Base-by-base conservation (phyloP, 768 basidiomycete species). In the Trametes maxima region DNA sequence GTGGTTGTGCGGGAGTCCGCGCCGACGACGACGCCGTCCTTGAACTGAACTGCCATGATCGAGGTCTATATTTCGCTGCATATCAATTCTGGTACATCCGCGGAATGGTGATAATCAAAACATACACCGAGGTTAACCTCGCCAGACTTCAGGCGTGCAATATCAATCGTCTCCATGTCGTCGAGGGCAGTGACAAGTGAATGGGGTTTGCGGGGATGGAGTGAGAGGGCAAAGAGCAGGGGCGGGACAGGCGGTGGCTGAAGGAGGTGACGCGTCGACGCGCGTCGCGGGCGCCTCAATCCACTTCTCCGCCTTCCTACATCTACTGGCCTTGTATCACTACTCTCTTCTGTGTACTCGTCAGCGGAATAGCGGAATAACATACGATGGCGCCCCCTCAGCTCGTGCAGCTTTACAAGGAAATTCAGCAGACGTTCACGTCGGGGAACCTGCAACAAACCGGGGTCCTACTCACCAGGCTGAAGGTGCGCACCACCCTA, bases 41-140 rank as follows among this genome's bases (percentile, higher is more conserved):
- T 81, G 79, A 99, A 99, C 70, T 95, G 93, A 64, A 98, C 95
- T 55, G 97, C 96, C 95, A 98, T 98, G 74, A 99, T 98, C 44
- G 96, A 98, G 57, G 96, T 99, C 94, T 98, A 55, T 25, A 54
- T 49, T 12, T 28, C 24, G 44, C 19, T 3, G 4, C 25, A 45
- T 2, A 39, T 66, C 39, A 68, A 24, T 13, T 13, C 33, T n/a
- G 35, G 4, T 3, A 25, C 25, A 43, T 7, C 5, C 25, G 0
- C n/a, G 45, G 22, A 0, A 61, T 45, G 21, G 22, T 25, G n/a
- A 8, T 8, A 3, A n/a, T 17, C 39, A 16, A 58, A 40, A 83
- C 92, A 70, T 77, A 96, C 95, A 66, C 95, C 95, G 69, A 98
- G 88, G 82, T 98, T 95, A 73, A 98, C 91, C 82, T 98, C 96